Conservation (phyloP, 768 basidiomycete genomes). For the Russula compacta region DNA sequence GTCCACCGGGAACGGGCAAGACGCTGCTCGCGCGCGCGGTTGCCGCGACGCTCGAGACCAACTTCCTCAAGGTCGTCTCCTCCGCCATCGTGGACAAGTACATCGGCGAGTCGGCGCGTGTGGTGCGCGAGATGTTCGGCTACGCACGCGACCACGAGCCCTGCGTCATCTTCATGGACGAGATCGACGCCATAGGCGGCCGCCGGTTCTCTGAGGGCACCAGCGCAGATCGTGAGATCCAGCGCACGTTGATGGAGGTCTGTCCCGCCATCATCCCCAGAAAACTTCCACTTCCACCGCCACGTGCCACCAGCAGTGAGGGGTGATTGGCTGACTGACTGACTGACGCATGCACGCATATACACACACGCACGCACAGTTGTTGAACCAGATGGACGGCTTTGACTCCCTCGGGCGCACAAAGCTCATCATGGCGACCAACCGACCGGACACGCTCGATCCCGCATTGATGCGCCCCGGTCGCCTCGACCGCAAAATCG, state of each 20-base stretch:
- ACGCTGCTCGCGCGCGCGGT: constrained; percentile 91
- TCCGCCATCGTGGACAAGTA: constrained; percentile 98
- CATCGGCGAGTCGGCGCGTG: constrained; percentile 93
- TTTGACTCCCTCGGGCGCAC: constrained; percentile 95
- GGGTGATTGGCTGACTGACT: background rate
- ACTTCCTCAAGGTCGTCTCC: constrained; percentile 97
- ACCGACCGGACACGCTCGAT: constrained; percentile 95
- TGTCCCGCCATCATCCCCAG: constrained; percentile 11
- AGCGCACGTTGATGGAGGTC: constrained; percentile 96
- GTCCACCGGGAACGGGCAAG: constrained; percentile 95
- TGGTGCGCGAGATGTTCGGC: constrained; percentile 98
- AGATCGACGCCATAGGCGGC: constrained; percentile 97
- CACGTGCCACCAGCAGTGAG: background rate
- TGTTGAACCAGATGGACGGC: constrained; percentile 99
- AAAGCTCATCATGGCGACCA: constrained; percentile 99
- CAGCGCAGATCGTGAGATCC: constrained; percentile 96
- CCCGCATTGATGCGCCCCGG: constrained; percentile 95
- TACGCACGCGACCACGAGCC: constrained; percentile 97
- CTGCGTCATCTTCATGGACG: constrained; percentile 98
- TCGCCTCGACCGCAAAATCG: constrained; percentile 93
- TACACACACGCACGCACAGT: constrained; percentile 33
- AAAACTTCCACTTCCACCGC: background rate
- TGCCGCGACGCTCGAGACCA: constrained; percentile 90
- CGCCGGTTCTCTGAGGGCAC: constrained; percentile 87
- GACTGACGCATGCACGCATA: background rate